phyloP scores from a whole-genome alignment of 768 basidiomycete species.

The Pholiota molesta region DNA sequence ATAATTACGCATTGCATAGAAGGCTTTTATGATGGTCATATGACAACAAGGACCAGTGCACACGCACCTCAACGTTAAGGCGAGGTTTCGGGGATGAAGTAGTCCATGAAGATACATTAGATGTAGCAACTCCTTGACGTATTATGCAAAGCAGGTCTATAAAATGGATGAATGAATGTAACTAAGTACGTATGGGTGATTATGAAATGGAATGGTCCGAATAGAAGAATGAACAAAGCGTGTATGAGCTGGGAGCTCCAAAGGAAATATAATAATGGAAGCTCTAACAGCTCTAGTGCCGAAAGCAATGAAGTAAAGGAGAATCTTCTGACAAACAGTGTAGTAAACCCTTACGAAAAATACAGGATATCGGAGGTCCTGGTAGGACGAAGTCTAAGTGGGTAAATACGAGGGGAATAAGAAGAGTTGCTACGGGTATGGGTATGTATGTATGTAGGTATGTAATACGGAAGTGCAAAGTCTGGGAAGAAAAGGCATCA shows the following conservation, averaged over 20 bases:
- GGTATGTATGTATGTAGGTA: slow-evolving; percentile 5
- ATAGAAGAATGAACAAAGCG: background rate
- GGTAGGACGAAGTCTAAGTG: background rate
- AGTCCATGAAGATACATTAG: background rate
- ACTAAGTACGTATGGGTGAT: too few species aligned
- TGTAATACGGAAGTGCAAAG: background rate
- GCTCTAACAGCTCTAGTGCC: background rate
- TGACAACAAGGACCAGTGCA: background rate
- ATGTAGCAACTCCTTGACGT: background rate
- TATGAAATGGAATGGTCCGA: too few species aligned
- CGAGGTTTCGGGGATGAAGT: background rate
- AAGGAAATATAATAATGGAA: background rate
- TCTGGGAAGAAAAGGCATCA: background rate
- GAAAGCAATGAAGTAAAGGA: background rate
- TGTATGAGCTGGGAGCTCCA: background rate
- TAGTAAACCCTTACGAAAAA: background rate
- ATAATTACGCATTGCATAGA: too few species aligned
- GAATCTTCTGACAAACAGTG: background rate
- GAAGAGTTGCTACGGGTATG: background rate
- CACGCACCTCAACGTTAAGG: background rate
- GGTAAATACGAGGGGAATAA: background rate
- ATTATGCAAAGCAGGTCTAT: background rate
- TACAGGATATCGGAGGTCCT: background rate
- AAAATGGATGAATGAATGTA: background rate
- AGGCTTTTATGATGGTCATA: background rate